Base-by-base conservation (phyloP, 495 filamentous ascomycete genomes). In the Penicillium macrosclerotiorum region DNA sequence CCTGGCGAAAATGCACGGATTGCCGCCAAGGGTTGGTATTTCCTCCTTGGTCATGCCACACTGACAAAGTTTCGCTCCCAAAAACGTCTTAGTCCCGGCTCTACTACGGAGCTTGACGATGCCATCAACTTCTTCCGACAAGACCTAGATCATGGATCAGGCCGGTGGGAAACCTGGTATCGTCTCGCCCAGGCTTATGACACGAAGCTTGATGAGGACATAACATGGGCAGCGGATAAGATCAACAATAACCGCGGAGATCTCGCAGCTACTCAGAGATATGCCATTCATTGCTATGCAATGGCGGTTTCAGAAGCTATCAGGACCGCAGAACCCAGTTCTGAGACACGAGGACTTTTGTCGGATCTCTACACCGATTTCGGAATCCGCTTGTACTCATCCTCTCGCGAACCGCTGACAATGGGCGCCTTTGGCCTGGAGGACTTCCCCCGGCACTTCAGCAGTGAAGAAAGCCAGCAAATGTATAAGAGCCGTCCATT, bases 111-210 rank as follows among this genome's bases (percentile, higher is more conserved):
- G 54, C 73, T 97, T 30, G 84, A 92, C 38, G 84, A 91, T 30
- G 91, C 88, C 3, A 80, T 86, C 42, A 82, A 77, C 0, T 95
- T 88, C 62, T 84, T 97, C 58, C 75, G 84, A 42, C 82, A 90
- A 47, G 92, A 97, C 54, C 69, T 99, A 2, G 86, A 95, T 52
- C 89, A 90, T 59, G 86, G 82, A 12, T 80, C 82, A 1, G 85
- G 91, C 20, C 81, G 84, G 36, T 99, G 93, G 93, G 91, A 97
- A 62, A 84, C 91, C 0, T 99, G 93, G 94, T 96, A 92, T 63
- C 82, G 93, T 36, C 75, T 96, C 5, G 93, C 85, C 8, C 93
- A 99, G 54, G 86, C 87, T 17, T 94, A 92, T 60, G 93, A 97
- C 60, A 81, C 84, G 18, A 88, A 94, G 58, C 65, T 97, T 35